These are phyloP conservation scores for Mangifera indica DNA, from an alignment of 345 rosid species.

Conservation along the genomic window DNA sequence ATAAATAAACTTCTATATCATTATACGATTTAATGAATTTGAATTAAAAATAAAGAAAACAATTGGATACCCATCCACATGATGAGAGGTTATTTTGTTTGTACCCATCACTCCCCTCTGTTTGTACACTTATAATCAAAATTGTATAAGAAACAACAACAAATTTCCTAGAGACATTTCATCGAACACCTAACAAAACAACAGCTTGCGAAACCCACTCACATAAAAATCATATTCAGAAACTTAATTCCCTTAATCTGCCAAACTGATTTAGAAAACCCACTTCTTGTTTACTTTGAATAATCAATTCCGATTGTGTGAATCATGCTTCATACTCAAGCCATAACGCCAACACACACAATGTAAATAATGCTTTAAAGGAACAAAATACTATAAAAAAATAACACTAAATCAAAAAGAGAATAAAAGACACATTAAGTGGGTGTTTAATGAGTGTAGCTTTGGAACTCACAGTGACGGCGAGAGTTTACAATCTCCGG, in stretches of 20 bases:
- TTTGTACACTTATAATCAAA: too few species aligned
- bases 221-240: not conserved
- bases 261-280: not conserved
- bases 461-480: slow-evolving; percentile 1
- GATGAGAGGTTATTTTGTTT: too few species aligned
- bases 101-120: too few species aligned
- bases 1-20: too few species aligned
- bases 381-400: not conserved
- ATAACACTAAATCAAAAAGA: not conserved
- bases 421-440: too few species aligned
- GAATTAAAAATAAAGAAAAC: too few species aligned
- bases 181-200: slow-evolving; percentile 12
- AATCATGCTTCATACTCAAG: not conserved
- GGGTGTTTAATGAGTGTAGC: not conserved
- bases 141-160: not conserved
- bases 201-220: not conserved
- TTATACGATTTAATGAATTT: too few species aligned
- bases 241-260: not conserved
- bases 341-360: not conserved
- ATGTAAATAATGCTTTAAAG: not conserved
- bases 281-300: not conserved
- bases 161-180: slow-evolving; percentile 12
- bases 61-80: too few species aligned
- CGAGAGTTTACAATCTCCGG: not conserved
- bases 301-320: not conserved